phyloP scores from a whole-genome alignment of 768 basidiomycete genomes.

The Dictyophora rubrovolvata region DNA sequence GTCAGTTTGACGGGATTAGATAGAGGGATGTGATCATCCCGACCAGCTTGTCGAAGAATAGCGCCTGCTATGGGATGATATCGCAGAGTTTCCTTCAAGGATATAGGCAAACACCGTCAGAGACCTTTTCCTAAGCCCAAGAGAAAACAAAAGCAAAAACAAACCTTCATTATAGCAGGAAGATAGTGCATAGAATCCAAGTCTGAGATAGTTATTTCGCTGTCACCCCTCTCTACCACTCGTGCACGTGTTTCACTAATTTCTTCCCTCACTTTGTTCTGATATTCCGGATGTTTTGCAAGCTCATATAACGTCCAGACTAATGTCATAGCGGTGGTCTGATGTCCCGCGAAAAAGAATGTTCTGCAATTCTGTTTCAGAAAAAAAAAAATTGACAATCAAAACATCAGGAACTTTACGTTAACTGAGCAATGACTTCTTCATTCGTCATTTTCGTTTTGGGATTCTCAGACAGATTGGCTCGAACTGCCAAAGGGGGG shows the following conservation, averaged over 20 bases:
- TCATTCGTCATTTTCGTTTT: conserved; percentile 20
- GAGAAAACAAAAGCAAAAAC: not conserved
- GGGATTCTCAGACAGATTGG: conserved; percentile 21
- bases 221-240: conserved; percentile 16
- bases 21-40: conserved; percentile 18
- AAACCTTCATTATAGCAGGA: conserved; percentile 24
- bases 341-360: conserved; percentile 15
- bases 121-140: no score
- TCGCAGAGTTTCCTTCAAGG: conserved; percentile 17
- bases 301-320: conserved; percentile 14
- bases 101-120: not conserved
- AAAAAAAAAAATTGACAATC: not conserved
- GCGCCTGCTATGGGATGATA: conserved; percentile 14
- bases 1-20: conserved; percentile 8
- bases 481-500: conserved; percentile 17
- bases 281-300: conserved; percentile 11
- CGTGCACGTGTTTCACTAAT: conserved; percentile 8
- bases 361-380: conserved; percentile 6
- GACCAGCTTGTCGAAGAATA: conserved; percentile 12
- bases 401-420: conserved; percentile 13
- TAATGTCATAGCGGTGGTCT: conserved; percentile 14
- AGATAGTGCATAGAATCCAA: conserved; percentile 24
- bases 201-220: conserved; percentile 22
- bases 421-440: conserved; percentile 25
- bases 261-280: conserved; percentile 13